These are phyloP conservation scores for Tricholoma sp. DNA, from an alignment of 768 basidiomycete species.

Conservation along the genomic window DNA sequence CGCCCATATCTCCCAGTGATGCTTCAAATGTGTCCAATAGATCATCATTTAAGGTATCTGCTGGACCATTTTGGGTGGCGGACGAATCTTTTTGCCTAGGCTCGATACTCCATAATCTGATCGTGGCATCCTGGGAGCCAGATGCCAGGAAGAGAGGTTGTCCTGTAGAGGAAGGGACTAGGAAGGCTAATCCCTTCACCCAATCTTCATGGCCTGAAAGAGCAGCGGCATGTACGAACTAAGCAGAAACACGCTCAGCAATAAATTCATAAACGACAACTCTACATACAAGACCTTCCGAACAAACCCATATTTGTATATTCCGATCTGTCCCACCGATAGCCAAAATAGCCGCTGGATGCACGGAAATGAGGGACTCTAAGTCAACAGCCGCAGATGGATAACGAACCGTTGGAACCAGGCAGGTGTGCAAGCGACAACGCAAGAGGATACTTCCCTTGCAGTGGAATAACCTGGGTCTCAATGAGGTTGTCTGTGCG, in stretches of 20 bases:
- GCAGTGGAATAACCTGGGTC: slow-evolving; percentile 56
- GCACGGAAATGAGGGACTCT: background rate
- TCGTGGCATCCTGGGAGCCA: slow-evolving; percentile 92
- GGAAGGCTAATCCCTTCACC: slow-evolving; percentile 80
- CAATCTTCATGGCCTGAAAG: slow-evolving; percentile 93
- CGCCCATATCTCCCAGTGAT: slow-evolving; percentile 64
- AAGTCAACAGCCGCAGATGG: background rate
- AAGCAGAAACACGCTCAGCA: background rate
- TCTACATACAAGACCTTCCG: slow-evolving; percentile 46
- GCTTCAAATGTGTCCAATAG: slow-evolving; percentile 86
- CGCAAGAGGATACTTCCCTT: slow-evolving; percentile 72
- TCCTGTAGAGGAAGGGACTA: slow-evolving; percentile 22
- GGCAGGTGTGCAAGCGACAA: slow-evolving; percentile 64
- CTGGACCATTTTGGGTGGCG: slow-evolving; percentile 8
- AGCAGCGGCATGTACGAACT: slow-evolving; percentile 58
- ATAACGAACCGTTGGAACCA: slow-evolving; percentile 51
- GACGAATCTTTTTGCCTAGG: slow-evolving; percentile 31
- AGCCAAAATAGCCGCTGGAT: slow-evolving; percentile 63
- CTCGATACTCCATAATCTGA: slow-evolving; percentile 89
- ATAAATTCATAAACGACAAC: background rate
- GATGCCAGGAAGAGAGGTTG: slow-evolving; percentile 76
- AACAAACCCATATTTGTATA: slow-evolving; percentile 73
- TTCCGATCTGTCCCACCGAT: slow-evolving; percentile 77
- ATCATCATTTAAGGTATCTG: slow-evolving; percentile 53
- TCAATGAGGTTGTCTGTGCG: slow-evolving; percentile 33